These are phyloP conservation scores for Fusarium veterinarium DNA, from an alignment of 2,329 filamentous ascomycete genomes.

Conservation along the genomic window DNA sequence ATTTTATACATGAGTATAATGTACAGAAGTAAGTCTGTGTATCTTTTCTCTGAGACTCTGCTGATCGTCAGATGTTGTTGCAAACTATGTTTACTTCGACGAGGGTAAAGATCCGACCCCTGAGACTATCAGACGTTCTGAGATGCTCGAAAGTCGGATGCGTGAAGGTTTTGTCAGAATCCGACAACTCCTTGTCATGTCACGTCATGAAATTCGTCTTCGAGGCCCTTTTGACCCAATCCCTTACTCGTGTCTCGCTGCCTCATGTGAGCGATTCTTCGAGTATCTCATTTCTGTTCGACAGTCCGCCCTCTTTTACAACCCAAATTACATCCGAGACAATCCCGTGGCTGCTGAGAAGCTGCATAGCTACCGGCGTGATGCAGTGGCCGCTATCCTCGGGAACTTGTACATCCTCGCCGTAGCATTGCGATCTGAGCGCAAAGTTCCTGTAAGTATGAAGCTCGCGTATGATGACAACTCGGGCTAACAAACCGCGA, in stretches of 20 bases:
- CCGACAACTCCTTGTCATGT: conserved; percentile 66
- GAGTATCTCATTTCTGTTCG: conserved; percentile 68
- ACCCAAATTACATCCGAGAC: conserved; percentile 63
- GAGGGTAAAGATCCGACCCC: conserved; percentile 62
- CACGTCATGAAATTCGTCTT: conserved; percentile 68
- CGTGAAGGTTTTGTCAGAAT: conserved; percentile 70
- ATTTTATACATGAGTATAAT: conserved; percentile 68
- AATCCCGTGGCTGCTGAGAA: conserved; percentile 61
- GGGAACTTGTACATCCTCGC: conserved; percentile 69
- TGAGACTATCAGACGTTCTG: conserved; percentile 63
- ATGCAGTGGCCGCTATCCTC: conserved; percentile 67
- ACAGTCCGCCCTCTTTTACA: conserved; percentile 68
- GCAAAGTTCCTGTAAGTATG: conserved; percentile 59
- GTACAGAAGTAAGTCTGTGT: conserved; percentile 58
- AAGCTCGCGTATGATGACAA: not conserved
- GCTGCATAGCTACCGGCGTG: conserved; percentile 63
- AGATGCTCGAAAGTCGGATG: conserved; percentile 69
- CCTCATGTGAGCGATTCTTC: conserved; percentile 68
- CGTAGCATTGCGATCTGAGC: conserved; percentile 62
- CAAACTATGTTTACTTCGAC: conserved; percentile 69
- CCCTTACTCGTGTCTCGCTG: conserved; percentile 66
- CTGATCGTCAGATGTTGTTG: conserved; percentile 56
- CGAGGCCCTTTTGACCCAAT: conserved; percentile 67
- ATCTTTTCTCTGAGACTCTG: not conserved
- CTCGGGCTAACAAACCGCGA: conserved; percentile 1